Base-by-base conservation (phyloP, 805 yeast genomes). In the Cyberlindnera lachancei region DNA sequence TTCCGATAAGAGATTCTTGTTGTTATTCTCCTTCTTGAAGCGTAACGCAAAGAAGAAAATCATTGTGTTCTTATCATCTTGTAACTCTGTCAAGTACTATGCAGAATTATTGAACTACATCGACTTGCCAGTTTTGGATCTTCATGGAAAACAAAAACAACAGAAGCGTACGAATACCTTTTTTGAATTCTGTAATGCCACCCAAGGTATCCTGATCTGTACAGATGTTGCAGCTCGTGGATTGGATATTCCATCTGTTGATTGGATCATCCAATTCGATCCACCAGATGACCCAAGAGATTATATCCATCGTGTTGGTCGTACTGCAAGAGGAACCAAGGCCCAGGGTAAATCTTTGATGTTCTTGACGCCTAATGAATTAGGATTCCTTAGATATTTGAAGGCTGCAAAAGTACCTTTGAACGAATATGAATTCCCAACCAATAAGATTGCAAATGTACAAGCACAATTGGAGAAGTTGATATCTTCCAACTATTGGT, bases 261-360 rank as follows among this genome's bases (percentile, higher is more conserved):
- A 94, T 65, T 92, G 98, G 98, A 92, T 92, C 53, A 82, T 92
- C 44, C 98, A 92, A 67, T 92, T 86, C 54, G 99, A 92, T 59
- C 98, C 98, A 35, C 98, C 98, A 58, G 98, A 92, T 79, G 98
- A 92, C 64, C 98, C 98, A 61, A 79, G 97, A 64, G 97, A 92
- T 63, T 92, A 92, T 59, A 92, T 92, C 47, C 99, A 92, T 65
- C 78, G 99, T 61, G 98, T 92, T 23, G 99, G 99, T 45, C 80
- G 99, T 69, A 92, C 99, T 18, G 99, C 98, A 23, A 80, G 98
- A 68, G 95, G 94, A 44, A 74, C 81, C 10, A 55, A 73, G 30
- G 97, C 95, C 36, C 79, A 79, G 55, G 99, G 99, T 50, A 84
- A 79, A 61, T 85, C 95, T 8, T 67, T 92, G 41, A 88, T 92